These are phyloP conservation scores for Pistacia atlantica DNA, from an alignment of 345 rosid species.

Conservation along the genomic window DNA sequence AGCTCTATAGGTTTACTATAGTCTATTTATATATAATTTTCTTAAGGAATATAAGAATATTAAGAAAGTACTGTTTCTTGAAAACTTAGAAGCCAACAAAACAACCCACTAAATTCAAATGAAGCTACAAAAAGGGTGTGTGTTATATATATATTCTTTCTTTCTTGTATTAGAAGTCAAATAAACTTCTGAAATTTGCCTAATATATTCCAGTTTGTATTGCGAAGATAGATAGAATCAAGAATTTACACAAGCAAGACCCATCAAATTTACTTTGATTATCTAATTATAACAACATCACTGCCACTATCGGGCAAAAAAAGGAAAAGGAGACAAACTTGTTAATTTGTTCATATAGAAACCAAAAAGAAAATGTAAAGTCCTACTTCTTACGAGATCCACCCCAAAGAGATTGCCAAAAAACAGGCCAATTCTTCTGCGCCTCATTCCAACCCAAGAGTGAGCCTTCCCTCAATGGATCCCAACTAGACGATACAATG, in stretches of 20 bases:
- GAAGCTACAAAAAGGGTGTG: too few species aligned
- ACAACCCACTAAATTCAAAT: too few species aligned
- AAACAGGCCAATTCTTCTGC: conserved; percentile 90
- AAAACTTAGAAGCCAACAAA: too few species aligned
- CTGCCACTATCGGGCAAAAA: not conserved
- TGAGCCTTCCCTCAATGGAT: conserved; percentile 91
- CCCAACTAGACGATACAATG: conserved; percentile 95
- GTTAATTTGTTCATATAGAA: too few species aligned
- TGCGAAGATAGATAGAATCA: not conserved
- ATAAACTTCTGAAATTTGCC: too few species aligned
- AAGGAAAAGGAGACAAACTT: not conserved
- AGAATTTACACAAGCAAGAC: not conserved
- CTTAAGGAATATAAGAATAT: too few species aligned
- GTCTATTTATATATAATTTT: too few species aligned
- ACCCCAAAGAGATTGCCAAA: conserved; percentile 90
- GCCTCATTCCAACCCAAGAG: conserved; percentile 95
- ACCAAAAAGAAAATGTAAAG: not conserved
- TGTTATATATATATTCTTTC: too few species aligned
- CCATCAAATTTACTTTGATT: not conserved
- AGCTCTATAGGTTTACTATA: too few species aligned
- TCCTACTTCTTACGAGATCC: conserved; percentile 53
- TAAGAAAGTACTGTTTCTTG: too few species aligned
- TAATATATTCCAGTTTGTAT: too few species aligned
- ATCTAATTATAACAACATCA: not conserved
- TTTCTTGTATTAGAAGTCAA: too few species aligned